Percentiles rank a stretch among this genome's conserved stretches.
Evolutionary conservation across 371 early-diverging fungal species (phyloP).

Genomic region (Mucor indicus): DNA sequence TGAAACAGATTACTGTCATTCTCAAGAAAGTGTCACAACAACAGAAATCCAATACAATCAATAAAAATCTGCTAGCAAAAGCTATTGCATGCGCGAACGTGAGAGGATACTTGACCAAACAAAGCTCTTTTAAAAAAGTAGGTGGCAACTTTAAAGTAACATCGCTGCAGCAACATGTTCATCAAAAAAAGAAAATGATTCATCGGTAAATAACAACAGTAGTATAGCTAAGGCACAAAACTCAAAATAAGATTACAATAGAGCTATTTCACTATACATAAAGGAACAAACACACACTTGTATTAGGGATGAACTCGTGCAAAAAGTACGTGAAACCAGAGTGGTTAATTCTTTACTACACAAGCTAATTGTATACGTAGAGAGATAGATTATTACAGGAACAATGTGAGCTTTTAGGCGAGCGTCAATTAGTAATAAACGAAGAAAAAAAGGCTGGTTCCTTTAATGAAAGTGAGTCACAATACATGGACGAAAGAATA

Average conservation of each 20-base stretch:
- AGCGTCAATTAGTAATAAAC: slow-evolving; percentile 58
- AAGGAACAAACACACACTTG: slow-evolving; percentile 1
- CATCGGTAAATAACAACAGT: slow-evolving; percentile 3
- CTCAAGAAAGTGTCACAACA: slow-evolving; percentile 18
- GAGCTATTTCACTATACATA: slow-evolving; percentile 19
- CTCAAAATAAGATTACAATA: background rate
- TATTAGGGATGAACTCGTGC: slow-evolving; percentile 5
- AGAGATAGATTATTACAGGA: slow-evolving; percentile 58
- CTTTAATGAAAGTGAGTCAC: slow-evolving; percentile 34
- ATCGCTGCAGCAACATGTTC: slow-evolving; percentile 24
- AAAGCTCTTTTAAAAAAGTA: slow-evolving; percentile 8
- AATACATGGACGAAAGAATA: slow-evolving; percentile 82
- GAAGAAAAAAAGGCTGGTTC: slow-evolving; percentile 44
- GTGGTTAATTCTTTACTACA: too few relatives aligned
- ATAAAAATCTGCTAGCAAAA: slow-evolving; percentile 34
- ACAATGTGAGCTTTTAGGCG: slow-evolving; percentile 62
- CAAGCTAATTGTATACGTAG: slow-evolving; percentile 16
- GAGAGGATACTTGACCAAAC: slow-evolving; percentile 15
- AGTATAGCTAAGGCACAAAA: background rate
- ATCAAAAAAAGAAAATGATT: slow-evolving; percentile 29
- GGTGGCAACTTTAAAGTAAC: slow-evolving; percentile 13
- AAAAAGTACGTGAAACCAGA: slow-evolving; percentile 18
- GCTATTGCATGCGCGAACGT: slow-evolving; percentile 36
- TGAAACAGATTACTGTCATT: slow-evolving; percentile 34
- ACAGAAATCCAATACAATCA: slow-evolving; percentile 23